Percentiles rank a stretch among this genome's conserved stretches.
Conservation (phyloP, 441 rosid species). For the Gossypium davidsonii region DNA sequence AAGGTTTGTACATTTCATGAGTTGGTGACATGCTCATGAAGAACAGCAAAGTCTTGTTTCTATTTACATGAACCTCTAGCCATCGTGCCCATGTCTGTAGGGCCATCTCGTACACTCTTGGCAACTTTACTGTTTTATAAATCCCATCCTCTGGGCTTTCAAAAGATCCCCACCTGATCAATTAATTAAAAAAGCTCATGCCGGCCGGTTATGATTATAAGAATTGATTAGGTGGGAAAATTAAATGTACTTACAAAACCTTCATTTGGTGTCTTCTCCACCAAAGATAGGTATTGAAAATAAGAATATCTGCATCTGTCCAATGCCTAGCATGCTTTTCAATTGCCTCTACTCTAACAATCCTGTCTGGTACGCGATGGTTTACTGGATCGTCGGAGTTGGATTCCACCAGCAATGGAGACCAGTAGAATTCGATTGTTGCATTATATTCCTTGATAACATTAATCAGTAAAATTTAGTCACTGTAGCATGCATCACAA, state of each 20-base stretch:
- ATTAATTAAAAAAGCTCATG: too few relatives aligned
- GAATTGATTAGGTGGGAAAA: neutral
- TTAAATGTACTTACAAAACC: slow-evolving; percentile 40
- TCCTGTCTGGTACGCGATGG: slow-evolving; percentile 45
- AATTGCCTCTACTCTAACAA: slow-evolving; percentile 47
- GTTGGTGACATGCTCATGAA: slow-evolving; percentile 68
- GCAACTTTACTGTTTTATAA: slow-evolving; percentile 51
- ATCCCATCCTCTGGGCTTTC: slow-evolving; percentile 46
- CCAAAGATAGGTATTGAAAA: slow-evolving; percentile 62
- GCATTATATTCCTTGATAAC: slow-evolving; percentile 48
- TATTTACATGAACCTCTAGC: slow-evolving; percentile 52
- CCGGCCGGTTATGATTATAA: too few relatives aligned
- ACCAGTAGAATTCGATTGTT: slow-evolving; percentile 58
- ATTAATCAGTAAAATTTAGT: too few relatives aligned
- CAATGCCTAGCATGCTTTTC: slow-evolving; percentile 59
- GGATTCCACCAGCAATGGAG: slow-evolving; percentile 59
- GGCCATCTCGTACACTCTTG: slow-evolving; percentile 62
- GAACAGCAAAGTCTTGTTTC: slow-evolving; percentile 45
- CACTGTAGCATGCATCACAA: neutral
- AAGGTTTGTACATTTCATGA: slow-evolving; percentile 39
- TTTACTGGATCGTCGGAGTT: slow-evolving; percentile 55
- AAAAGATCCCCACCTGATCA: slow-evolving; percentile 68
- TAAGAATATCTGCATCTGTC: slow-evolving; percentile 52
- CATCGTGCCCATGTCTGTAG: slow-evolving; percentile 58
- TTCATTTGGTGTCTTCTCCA: slow-evolving; percentile 51